A percentile compares a stretch with the other conserved stretches of the same genome.
Evolutionary conservation across 2,329 filamentous ascomycete genomes (phyloP).

Genomic region (Pyricularia sp.): DNA sequence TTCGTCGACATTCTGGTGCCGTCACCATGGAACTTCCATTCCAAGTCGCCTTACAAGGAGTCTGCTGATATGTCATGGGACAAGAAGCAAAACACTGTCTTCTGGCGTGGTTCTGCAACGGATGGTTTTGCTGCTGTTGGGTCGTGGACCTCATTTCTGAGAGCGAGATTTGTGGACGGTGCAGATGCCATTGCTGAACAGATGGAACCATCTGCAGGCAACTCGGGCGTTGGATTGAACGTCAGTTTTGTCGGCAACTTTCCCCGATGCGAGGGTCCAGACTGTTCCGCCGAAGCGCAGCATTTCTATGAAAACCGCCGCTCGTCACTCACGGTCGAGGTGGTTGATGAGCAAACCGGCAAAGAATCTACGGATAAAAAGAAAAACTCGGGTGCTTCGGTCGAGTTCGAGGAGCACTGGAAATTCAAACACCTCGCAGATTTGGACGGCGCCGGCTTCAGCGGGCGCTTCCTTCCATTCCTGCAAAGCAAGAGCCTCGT

Average conservation of each 20-base stretch:
- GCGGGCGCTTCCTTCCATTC: slow-evolving; percentile 40
- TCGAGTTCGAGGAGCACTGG: slow-evolving; percentile 26
- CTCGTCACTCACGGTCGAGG: background rate
- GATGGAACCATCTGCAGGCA: slow-evolving; percentile 5
- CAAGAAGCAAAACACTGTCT: slow-evolving; percentile 36
- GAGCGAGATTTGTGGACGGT: slow-evolving; percentile 49
- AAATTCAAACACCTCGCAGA: slow-evolving; percentile 46
- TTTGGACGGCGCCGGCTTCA: slow-evolving; percentile 46
- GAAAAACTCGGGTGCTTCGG: background rate
- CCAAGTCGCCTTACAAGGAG: slow-evolving; percentile 26
- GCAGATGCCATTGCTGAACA: slow-evolving; percentile 15
- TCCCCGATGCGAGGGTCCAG: slow-evolving; percentile 19
- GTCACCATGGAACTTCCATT: slow-evolving; percentile 27
- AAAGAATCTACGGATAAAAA: background rate
- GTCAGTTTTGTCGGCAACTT: slow-evolving; percentile 30
- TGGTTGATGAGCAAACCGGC: background rate
- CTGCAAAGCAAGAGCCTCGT: slow-evolving; percentile 40
- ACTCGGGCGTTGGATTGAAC: slow-evolving; percentile 13
- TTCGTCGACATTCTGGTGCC: slow-evolving; percentile 44
- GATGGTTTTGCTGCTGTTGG: slow-evolving; percentile 37
- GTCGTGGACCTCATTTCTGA: slow-evolving; percentile 49
- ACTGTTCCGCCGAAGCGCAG: slow-evolving; percentile 20
- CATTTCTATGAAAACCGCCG: slow-evolving; percentile 20
- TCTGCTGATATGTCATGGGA: slow-evolving; percentile 32
- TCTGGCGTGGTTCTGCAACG: slow-evolving; percentile 46